A percentile compares a stretch with the other conserved stretches of the same genome.
These are phyloP conservation scores for Martiniozyma abietophila DNA, from an alignment of 805 yeast species.

Conservation along the genomic window DNA sequence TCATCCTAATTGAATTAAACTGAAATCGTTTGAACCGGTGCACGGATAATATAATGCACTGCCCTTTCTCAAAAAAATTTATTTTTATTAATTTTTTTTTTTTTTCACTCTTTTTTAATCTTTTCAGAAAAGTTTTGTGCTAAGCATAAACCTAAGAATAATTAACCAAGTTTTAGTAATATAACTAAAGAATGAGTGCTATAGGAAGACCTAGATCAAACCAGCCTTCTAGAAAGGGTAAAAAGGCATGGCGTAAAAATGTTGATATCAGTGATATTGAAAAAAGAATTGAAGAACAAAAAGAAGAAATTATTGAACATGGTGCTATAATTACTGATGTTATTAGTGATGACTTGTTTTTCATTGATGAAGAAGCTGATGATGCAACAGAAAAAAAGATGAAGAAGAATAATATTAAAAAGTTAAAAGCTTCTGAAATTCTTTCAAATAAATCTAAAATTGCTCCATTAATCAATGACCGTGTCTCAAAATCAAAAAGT, in stretches of 20 bases:
- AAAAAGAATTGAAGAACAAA: conserved; percentile 52
- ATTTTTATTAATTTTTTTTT: too few species aligned
- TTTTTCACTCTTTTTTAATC: too few species aligned
- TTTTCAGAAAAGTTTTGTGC: too few species aligned
- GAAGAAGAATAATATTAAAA: conserved; percentile 29
- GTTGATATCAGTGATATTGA: conserved; percentile 80
- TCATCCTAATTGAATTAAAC: too few species aligned
- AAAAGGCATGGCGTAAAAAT: conserved; percentile 87
- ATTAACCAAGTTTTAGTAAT: too few species aligned
- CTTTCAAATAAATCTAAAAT: conserved; percentile 70
- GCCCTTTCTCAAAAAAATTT: too few species aligned
- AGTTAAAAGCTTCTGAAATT: conserved; percentile 43
- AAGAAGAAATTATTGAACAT: conserved; percentile 49
- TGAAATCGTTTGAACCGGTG: too few species aligned
- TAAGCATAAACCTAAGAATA: too few species aligned
- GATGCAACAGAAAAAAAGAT: conserved; percentile 31
- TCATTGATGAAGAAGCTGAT: conserved; percentile 62
- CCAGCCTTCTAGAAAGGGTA: conserved; percentile 86
- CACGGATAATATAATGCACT: too few species aligned
- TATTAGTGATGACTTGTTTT: conserved; percentile 42
- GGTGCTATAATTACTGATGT: conserved; percentile 34
- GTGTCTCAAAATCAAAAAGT: conserved; percentile 29
- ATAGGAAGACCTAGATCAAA: conserved; percentile 41
- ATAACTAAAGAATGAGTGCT: conserved; percentile 25
- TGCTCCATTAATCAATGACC: conserved; percentile 43